A percentile compares a stretch with the other conserved stretches of the same genome.
Conservation (phyloP, 2,329 filamentous ascomycete genomes). For the Domatiomyces catenatus region DNA sequence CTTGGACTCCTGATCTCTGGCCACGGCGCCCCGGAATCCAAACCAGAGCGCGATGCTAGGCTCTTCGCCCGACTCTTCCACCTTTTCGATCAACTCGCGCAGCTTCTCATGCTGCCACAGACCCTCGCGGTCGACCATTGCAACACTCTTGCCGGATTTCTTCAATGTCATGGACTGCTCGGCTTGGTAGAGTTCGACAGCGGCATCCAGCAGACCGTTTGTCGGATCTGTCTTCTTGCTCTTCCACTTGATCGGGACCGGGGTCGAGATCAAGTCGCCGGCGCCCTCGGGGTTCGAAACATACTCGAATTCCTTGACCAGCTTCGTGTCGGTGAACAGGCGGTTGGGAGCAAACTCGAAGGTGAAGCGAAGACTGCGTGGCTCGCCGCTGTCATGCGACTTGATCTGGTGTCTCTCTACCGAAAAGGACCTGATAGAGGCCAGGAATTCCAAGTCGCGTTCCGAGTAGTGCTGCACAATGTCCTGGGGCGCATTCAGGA, state of each 20-base stretch:
- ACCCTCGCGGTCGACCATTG: conserved; percentile 14
- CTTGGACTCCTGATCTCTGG: conserved; percentile 48
- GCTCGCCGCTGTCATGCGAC: conserved; percentile 49
- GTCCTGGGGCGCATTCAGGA: conserved; percentile 72
- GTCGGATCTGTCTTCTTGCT: conserved; percentile 68
- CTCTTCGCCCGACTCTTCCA: conserved; percentile 23
- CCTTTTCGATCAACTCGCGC: conserved; percentile 22
- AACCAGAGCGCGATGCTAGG: conserved; percentile 83
- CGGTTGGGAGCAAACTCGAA: conserved; percentile 72
- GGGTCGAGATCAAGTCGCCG: conserved; percentile 71
- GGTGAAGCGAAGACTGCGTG: conserved; percentile 60
- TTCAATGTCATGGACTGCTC: conserved; percentile 27
- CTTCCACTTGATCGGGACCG: conserved; percentile 80
- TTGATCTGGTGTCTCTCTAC: conserved; percentile 68
- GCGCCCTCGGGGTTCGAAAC: conserved; percentile 37
- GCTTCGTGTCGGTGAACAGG: conserved; percentile 58
- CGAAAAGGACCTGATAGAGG: conserved; percentile 51
- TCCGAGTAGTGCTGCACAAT: conserved; percentile 81
- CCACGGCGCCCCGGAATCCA: conserved; percentile 56
- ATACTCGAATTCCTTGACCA: conserved; percentile 90
- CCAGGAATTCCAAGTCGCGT: conserved; percentile 58
- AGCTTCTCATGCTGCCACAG: conserved; percentile 18
- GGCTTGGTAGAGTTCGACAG: conserved; percentile 53
- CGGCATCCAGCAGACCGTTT: conserved; percentile 59
- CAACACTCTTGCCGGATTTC: conserved; percentile 9